Base-by-base conservation (phyloP, 768 basidiomycete species). In the Clavaria fumosa region DNA sequence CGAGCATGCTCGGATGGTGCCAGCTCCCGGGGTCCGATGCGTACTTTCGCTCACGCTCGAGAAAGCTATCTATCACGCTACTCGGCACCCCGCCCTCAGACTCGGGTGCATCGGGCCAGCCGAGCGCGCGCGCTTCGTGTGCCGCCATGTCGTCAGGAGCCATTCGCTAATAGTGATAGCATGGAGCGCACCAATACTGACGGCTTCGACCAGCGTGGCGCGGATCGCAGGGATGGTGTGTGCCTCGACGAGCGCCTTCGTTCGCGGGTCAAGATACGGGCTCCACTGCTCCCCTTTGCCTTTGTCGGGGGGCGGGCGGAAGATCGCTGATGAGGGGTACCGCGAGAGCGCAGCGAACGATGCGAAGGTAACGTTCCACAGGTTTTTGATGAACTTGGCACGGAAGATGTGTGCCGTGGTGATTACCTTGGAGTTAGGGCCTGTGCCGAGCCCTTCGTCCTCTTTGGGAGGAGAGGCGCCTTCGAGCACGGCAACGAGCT, bases 301-400 rank as follows among this genome's bases (percentile, higher is more conserved):
- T 37, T 63, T 54, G 4, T 48, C 43, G 12, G 68, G 63, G 2
- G 67, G 65, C 7, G 61, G 50, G 1, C 67, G 61, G 51, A 70
- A 77, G 20, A 76, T 53, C 1, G 66, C 66, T 3, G 69, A 63
- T 23, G 72, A 56, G 2, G 66, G 60, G 43, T 65, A 64, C 52
- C 63, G 56, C 0, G 67, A 64, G 24, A 78, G 59, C 0, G 72
- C 68, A 0, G 72, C 49, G 37, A 67, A 55, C 5, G 68, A 64
- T 1, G 72, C 65, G 44, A 77, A 68, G 1, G 61, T 59, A 33
- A 72, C 57, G 45, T 76, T 78, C 75, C 70, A 76, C 32, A 75
- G 62, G 45, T 76, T 76, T 56, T 79, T 79, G 2, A 55, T 45
- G 42, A 68, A 79, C 48, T 76, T 78, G 44, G 59, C 50, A 10